Base-by-base conservation (phyloP, 306 rosid species). In the Dryas drummondii region DNA sequence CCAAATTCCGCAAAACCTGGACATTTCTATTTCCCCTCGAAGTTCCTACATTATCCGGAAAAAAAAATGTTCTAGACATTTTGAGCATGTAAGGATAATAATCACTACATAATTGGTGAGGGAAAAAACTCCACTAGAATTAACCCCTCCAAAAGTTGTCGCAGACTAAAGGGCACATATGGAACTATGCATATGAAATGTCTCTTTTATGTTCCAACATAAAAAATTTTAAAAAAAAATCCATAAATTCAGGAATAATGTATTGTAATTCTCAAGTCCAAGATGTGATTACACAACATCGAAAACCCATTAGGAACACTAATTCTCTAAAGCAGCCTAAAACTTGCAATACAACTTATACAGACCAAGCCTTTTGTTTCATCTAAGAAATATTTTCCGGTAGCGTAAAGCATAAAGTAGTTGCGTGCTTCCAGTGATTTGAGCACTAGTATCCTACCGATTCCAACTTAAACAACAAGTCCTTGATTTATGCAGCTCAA, bases 1-100 rank as follows among this genome's bases (percentile, higher is more conserved):
- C 87, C 84, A 67, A 27, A 94, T 49, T 49, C 80, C 82, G 82
- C 94, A 85, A 49, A 94, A 80, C 86, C 92, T 87, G 56, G 97
- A 88, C 98, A 94, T 91, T 37, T 72, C 78, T 79, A 70, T 27
- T 47, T 51, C 67, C 62, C 54, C 74, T 16, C 44, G 71, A 73
- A 74, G 51, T 67, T 49, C 75, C 71, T 71, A 72, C 15, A 71
- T 17, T 37, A 56, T 41, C 58, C 6, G 44, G 56, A 45, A 72
- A 4, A 62, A 45, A 66, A 0, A 57, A 47, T 5, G 26, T 44
- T 71, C 54, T 37, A 4, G 14, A 26, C 47, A 10, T 32, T 16
- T 6, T 37, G n/a, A 4, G 62, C 11, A 6, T 16, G 44, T 2
- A 68, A 17, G 2, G 6, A 45, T 46, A 41, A 26, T 15, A 4